Conservation (phyloP, 257 asterid genomes). For the Cordia subcordata region DNA sequence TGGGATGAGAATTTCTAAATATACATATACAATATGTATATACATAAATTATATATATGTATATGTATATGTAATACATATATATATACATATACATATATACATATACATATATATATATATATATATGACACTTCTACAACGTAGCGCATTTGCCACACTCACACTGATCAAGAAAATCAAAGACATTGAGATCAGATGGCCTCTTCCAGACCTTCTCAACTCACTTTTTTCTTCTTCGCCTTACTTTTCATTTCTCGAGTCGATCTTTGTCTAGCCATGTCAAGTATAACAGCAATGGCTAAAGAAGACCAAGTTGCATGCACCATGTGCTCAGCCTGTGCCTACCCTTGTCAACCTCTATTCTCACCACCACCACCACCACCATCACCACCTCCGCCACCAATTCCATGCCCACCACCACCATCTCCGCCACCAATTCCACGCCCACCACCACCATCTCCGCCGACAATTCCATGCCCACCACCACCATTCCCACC, state of each 20-base stretch:
- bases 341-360: constrained; percentile 77
- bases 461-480: constrained; percentile 13
- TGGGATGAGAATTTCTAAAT: no score
- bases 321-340: constrained; percentile 67
- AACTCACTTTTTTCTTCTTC: constrained; percentile 2
- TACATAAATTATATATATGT: no score
- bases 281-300: constrained; percentile 41
- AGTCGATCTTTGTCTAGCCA: constrained; percentile 17
- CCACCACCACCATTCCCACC: constrained; percentile 51
- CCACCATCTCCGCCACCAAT: constrained; percentile 32
- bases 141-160: background rate
- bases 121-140: no score
- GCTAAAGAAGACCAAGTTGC: constrained; percentile 45
- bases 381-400: no score
- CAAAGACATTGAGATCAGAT: no score
- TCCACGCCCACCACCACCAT: constrained; percentile 10
- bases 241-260: constrained; percentile 7
- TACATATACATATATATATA: no score
- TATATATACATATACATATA: no score
- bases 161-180: background rate
- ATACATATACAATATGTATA: no score
- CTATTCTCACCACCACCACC: no score
- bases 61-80: no score
- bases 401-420: constrained; percentile 34
- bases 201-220: constrained; percentile 12